Evolutionary conservation across 2,329 filamentous ascomycete species (phyloP).

Genomic region (Ustilaginoidea virens): DNA sequence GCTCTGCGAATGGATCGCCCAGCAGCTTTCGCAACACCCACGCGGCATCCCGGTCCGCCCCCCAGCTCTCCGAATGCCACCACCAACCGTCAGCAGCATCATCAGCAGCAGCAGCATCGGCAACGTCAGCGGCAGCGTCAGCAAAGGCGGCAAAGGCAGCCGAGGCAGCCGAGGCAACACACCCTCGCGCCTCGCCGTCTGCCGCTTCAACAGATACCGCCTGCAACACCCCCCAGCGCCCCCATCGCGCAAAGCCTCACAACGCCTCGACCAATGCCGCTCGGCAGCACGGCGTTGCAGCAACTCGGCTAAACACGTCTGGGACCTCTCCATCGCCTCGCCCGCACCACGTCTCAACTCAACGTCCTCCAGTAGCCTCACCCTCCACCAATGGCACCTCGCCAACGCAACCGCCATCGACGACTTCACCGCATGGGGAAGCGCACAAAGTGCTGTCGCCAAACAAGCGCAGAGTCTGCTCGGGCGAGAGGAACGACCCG

Average conservation of each 20-base stretch:
- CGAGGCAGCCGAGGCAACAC: no score
- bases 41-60: no score
- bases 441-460: slow-evolving; percentile 12
- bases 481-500: slow-evolving; percentile 4
- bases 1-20: slow-evolving; percentile 37
- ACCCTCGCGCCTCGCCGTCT: slow-evolving; percentile 7
- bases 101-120: background rate
- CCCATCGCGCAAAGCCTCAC: slow-evolving; percentile 7
- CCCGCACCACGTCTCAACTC: background rate
- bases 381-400: no score
- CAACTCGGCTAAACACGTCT: background rate
- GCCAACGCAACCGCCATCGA: no score
- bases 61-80: no score
- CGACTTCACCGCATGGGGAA: background rate
- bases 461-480: slow-evolving; percentile 17
- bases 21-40: slow-evolving; percentile 24
- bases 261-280: no score
- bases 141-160: no score
- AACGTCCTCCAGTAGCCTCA: no score
- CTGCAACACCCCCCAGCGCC: slow-evolving; percentile 10
- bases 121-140: background rate
- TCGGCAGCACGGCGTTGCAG: background rate
- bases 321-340: background rate
- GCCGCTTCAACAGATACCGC: slow-evolving; percentile 5
- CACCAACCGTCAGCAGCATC: background rate